Evolutionary conservation across 1,139 yeast species (phyloP).

Genomic region (Casaregolazyma lundiana): DNA sequence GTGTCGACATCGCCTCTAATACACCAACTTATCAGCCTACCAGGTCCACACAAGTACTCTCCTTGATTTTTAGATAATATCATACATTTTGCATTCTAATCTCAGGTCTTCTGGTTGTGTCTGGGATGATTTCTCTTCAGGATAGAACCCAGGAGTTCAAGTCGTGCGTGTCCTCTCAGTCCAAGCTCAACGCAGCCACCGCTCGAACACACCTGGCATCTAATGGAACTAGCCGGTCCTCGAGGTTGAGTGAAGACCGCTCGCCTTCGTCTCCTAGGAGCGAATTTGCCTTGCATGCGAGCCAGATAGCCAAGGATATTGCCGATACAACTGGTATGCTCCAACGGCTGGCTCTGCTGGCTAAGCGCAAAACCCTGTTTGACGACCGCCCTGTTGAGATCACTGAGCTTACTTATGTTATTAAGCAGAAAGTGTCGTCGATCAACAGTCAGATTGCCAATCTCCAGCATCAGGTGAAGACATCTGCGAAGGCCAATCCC

Average conservation of each 20-base stretch:
- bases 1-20: conserved; percentile 1
- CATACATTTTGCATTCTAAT: neutral
- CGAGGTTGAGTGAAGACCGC: conserved; percentile 12
- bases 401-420: conserved; percentile 85
- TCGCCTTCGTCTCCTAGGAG: conserved; percentile 33
- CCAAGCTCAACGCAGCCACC: conserved; percentile 48
- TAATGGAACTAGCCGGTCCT: conserved; percentile 15
- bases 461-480: conserved; percentile 46
- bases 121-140: conserved; percentile 39
- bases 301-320: conserved; percentile 81
- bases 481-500: conserved; percentile 22
- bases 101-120: neutral
- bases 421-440: conserved; percentile 86
- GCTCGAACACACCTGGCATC: conserved; percentile 22
- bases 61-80: too few species aligned
- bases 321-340: conserved; percentile 82
- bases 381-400: conserved; percentile 94
- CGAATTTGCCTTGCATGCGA: conserved; percentile 77
- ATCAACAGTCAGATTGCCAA: conserved; percentile 74
- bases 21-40: neutral
- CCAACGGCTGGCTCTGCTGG: conserved; percentile 72
- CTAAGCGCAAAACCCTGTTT: conserved; percentile 86
- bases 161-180: conserved; percentile 71
- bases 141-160: conserved; percentile 84
- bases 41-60: too few species aligned